Percentiles rank a stretch among this genome's conserved stretches.
These are phyloP conservation scores for Fusarium beomiforme DNA, from an alignment of 2,329 filamentous ascomycete species.

Conservation along the genomic window DNA sequence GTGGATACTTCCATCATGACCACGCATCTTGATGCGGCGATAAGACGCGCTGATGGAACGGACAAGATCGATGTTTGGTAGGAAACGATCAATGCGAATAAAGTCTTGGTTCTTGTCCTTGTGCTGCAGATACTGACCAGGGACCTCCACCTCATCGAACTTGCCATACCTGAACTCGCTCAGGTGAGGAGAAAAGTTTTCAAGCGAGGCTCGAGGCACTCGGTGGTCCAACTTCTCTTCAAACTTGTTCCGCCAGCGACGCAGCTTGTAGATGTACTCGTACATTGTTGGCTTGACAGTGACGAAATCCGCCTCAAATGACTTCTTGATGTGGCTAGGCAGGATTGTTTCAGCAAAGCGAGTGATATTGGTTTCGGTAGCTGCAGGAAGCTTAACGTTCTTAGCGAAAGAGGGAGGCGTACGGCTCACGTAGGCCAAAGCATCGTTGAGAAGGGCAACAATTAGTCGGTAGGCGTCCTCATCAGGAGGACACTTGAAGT, in stretches of 20 bases:
- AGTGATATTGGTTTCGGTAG: conserved; percentile 96
- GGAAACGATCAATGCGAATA: conserved; percentile 94
- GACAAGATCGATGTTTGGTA: conserved; percentile 93
- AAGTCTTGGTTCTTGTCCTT: conserved; percentile 99
- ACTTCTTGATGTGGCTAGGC: conserved; percentile 92
- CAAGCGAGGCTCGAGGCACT: conserved; percentile 76
- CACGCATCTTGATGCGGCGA: conserved; percentile 92
- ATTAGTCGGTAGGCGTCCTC: conserved; percentile 98
- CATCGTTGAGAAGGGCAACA: conserved; percentile 96
- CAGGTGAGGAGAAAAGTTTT: conserved; percentile 87
- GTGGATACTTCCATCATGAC: conserved; percentile 97
- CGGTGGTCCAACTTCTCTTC: conserved; percentile 96
- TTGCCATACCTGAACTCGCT: conserved; percentile 98
- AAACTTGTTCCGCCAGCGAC: conserved; percentile 96
- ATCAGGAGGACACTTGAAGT: conserved; percentile 98
- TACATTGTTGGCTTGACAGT: conserved; percentile 95
- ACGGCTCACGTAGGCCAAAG: conserved; percentile 88
- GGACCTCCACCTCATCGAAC: conserved; percentile 98
- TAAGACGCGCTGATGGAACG: conserved; percentile 92
- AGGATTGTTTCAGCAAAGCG: conserved; percentile 96
- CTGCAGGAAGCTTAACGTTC: conserved; percentile 87
- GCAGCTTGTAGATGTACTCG: conserved; percentile 97
- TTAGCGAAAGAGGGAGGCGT: conserved; percentile 87
- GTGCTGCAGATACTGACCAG: conserved; percentile 95
- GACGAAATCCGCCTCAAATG: conserved; percentile 98